Evolutionary conservation across 2,329 filamentous ascomycete genomes (phyloP), one percentile per base, ranked within the genome.

Genomic region (Diaporthe humulicola): DNA sequence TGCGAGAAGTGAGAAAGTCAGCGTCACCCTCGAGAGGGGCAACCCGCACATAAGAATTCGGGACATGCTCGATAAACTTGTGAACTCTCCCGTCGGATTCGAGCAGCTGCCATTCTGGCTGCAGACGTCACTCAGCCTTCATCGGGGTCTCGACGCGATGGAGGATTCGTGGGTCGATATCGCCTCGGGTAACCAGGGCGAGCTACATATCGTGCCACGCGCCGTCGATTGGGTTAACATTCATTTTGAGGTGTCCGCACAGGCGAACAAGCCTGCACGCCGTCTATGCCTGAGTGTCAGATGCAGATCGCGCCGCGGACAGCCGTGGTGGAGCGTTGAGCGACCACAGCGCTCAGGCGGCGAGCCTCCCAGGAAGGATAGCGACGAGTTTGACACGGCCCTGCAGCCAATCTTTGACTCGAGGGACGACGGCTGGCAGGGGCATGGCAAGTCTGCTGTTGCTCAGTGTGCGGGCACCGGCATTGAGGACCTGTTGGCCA

Each of bases 41-140:
- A 95, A 94, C 78, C 93, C 94, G 2, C 93, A 95, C 79, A 84
- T 92, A 58, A 89, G 91, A 25, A 87, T 93, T 17, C 83, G 88
- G 28, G 90, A 92, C 77, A 85, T 90, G 58, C 85, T 95, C 75
- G 88, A 87, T 71, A 85, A 84, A 4, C 84, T 92, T 10, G 88
- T 92, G 75, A 93, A 93, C 79, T 85, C 87, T 54, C 81, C 87
- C 52, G 85, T 81, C 70, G 88, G 81, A 78, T 94, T 85, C 80
- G 88, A 83, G 78, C 88, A 79, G 78, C 89, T 86, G 82, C 91
- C 86, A 78, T 84, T 82, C 75, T 91, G 85, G 80, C 84, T 94
- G 38, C 87, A 88, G 1, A 82, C 87, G 28, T 92, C 93, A 9
- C 87, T 95, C 6, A 91, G 93, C 0, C 83, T 95, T n/a, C 84